Conservation (phyloP, 2,329 filamentous ascomycete species). For the Blastomyces gilchristii region DNA sequence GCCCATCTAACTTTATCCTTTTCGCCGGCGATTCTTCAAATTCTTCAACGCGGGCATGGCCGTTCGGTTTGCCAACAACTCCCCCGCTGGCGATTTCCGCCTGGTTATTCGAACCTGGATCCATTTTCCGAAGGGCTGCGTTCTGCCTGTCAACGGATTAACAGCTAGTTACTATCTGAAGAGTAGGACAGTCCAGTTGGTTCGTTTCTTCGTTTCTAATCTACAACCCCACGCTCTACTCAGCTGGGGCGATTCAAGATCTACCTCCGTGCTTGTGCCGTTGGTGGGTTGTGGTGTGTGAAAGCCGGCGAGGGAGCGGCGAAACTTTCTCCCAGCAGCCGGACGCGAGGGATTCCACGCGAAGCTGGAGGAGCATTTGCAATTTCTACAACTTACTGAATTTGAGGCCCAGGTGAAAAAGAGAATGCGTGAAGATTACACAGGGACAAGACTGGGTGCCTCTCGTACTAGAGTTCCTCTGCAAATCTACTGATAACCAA, state of each 20-base stretch:
- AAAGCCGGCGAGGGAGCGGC: neutral
- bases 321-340: neutral
- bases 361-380: neutral
- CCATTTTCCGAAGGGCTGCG: neutral
- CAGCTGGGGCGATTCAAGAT: neutral
- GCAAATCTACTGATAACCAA: no score
- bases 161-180: neutral
- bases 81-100: neutral
- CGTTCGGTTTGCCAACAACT: neutral
- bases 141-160: neutral
- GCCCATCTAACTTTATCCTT: slow-evolving; percentile 44
- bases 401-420: neutral
- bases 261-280: neutral
- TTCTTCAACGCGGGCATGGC: slow-evolving; percentile 30
- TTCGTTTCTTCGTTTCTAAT: neutral
- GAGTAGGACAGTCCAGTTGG: neutral
- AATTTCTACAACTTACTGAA: neutral
- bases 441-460: neutral
- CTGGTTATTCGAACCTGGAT: neutral
- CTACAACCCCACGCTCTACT: neutral
- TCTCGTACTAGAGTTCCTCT: neutral
- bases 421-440: neutral
- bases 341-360: neutral
- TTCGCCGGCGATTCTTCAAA: slow-evolving; percentile 42
- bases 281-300: neutral